Evolutionary conservation across 2,329 filamentous ascomycete species (phyloP), one percentile per base, ranked within the genome.

Genomic region (Xylaria sp.): DNA sequence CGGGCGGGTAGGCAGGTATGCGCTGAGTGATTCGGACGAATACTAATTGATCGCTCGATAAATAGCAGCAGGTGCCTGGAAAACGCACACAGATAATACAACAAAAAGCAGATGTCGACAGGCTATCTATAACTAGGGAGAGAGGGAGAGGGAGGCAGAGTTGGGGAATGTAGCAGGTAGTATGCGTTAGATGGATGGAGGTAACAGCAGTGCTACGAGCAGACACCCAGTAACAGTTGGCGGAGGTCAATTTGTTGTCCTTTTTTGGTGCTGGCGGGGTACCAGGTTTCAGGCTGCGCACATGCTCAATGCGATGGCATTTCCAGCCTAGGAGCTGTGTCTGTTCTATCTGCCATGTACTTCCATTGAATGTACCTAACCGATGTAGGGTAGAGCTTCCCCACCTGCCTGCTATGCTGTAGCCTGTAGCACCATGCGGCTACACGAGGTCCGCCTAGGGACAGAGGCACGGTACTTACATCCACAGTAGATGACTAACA

Each of bases 281-380:
- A 50, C 54, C 50, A 43, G 45, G 53, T 61, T 61, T 61, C 53
- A 65, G 60, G 59, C 58, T 54, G 51, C n/a, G 58, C 57, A 57
- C 40, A 61, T 61, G 42, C 51, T 62, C 56, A 66, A 67, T 67
- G 67, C 67, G 63, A 67, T 63, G 28, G n/a, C 35, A 37, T 42
- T 31, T 31, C 28, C 4, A 31, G 28, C 5, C 28, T 31, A 5
- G 9, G 28, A 31, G n/a, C n/a, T n/a, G n/a, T n/a, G n/a, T n/a
- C n/a, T n/a, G n/a, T n/a, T n/a, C n/a, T n/a, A n/a, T n/a, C n/a
- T n/a, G n/a, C n/a, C n/a, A n/a, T n/a, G n/a, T n/a, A n/a, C n/a
- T n/a, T n/a, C n/a, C n/a, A n/a, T n/a, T n/a, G n/a, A n/a, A n/a
- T n/a, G n/a, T n/a, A n/a, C n/a, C n/a, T n/a, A n/a, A n/a, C n/a